Evolutionary conservation across 352 stramenopile species (phyloP), one percentile per base, ranked within the genome.

Genomic region (Phytophthora foliorum): DNA sequence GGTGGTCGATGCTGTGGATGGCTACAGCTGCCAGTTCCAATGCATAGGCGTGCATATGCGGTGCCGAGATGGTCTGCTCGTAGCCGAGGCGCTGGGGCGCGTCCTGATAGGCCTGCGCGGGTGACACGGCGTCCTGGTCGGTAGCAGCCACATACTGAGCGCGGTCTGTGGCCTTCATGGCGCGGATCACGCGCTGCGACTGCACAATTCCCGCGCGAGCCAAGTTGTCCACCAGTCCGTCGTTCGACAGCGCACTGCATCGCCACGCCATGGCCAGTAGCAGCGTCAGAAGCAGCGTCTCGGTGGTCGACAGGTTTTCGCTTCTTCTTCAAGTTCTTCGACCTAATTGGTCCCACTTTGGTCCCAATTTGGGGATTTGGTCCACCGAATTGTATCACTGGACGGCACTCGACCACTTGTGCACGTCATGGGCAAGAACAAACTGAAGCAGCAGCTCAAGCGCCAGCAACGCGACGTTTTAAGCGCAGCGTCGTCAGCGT

Each of bases 11-110:
- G 31, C 76, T 71, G 22, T 63, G 55, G 21, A 90, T 64, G 7
- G 91, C 81, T n/a, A 81, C 80, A 32, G 83, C 78, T 46, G 83
- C 78, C 14, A 94, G 57, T 56, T 98, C 91, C 31, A 97, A 62
- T 14, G 90, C 90, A 55, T 79, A 86, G 10, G 91, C 92, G 64
- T 98, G 92, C 92, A 98, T 98, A 65, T 98, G 92, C 17, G 92
- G 92, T 16, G 92, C 92, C 4, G 91, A 98, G 52, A 98, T 98
- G 21, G 92, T 98, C 54, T 94, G 88, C 8, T 81, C 69, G 54
- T 88, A 81, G 6, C 92, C 92, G 51, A 98, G 93, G 32, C 77
- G 67, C 56, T 97, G 89, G 19, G 92, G 92, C 13, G 80, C 73
- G 64, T 97, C 91, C 42, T 90, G 78, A 71, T 97, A 97, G 4